Percentiles rank a stretch among this genome's conserved stretches.
These are phyloP conservation scores for Solanum hybrid DNA, from an alignment of 305 asterid species.

Conservation along the genomic window DNA sequence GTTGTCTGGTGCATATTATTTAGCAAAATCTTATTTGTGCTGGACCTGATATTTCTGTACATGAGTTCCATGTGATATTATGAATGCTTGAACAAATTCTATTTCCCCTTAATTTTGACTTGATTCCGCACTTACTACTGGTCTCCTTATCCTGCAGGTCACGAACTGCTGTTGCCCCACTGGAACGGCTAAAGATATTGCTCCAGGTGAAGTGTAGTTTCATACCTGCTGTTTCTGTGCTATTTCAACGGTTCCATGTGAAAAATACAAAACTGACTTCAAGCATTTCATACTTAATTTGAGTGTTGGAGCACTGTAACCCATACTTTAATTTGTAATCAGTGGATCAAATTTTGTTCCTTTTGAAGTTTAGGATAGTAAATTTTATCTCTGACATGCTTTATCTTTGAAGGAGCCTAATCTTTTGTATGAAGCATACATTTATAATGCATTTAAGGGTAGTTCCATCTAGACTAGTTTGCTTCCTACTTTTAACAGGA, in stretches of 20 bases:
- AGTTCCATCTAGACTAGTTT: neutral
- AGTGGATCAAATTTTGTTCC: neutral
- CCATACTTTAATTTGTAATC: neutral
- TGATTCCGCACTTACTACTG: neutral
- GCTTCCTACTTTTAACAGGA: neutral
- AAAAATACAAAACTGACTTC: neutral
- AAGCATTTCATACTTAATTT: neutral
- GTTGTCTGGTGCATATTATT: neutral
- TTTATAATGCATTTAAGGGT: neutral
- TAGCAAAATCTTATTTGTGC: neutral
- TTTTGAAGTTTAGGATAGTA: neutral
- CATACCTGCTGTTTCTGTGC: neutral
- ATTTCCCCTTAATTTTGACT: neutral
- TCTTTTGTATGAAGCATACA: neutral
- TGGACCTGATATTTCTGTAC: conserved; percentile 8
- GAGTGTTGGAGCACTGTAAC: neutral
- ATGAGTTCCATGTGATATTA: conserved; percentile 2
- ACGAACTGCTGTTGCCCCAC: conserved; percentile 85
- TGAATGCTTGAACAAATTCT: neutral
- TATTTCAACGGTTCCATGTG: neutral
- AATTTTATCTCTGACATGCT: neutral
- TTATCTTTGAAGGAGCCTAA: neutral
- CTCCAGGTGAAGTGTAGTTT: conserved; percentile 52
- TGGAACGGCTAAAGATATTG: conserved; percentile 81
- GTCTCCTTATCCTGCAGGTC: conserved; percentile 43